Conservation (phyloP, 768 basidiomycete genomes). For the Podaxis sp. region DNA sequence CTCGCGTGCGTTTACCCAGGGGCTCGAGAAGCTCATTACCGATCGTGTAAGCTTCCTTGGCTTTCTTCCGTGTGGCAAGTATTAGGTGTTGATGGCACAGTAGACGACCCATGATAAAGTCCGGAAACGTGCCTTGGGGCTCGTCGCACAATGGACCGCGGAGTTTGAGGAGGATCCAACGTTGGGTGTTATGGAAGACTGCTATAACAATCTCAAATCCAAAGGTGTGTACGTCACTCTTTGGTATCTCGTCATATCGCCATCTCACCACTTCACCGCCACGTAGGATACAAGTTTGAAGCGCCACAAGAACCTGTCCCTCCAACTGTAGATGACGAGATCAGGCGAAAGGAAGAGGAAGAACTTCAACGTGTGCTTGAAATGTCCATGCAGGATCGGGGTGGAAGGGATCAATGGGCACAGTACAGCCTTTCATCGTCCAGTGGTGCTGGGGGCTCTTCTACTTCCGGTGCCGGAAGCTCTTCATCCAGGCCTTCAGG, state of each 20-base stretch:
- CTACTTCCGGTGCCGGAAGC: slow-evolving; percentile 10
- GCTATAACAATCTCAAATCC: slow-evolving; percentile 74
- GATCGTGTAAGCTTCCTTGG: slow-evolving; percentile 65
- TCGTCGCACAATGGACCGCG: slow-evolving; percentile 81
- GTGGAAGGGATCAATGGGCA: slow-evolving; percentile 64
- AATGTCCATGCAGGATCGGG: slow-evolving; percentile 90
- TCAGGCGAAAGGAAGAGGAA: slow-evolving; percentile 85
- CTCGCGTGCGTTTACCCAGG: slow-evolving; percentile 86
- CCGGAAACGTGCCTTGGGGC: slow-evolving; percentile 63
- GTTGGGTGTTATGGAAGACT: slow-evolving; percentile 89
- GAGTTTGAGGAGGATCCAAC: slow-evolving; percentile 80
- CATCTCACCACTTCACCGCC: background rate
- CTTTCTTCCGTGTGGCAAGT: slow-evolving; percentile 1
- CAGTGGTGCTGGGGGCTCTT: slow-evolving; percentile 29
- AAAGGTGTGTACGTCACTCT: slow-evolving; percentile 55
- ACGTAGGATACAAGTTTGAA: slow-evolving; percentile 73
- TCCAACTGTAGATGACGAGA: slow-evolving; percentile 73
- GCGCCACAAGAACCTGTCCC: slow-evolving; percentile 60
- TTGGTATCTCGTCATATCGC: background rate
- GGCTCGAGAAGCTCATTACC: slow-evolving; percentile 79
- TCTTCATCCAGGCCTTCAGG: slow-evolving; percentile 14
- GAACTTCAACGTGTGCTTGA: slow-evolving; percentile 92
- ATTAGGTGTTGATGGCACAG: background rate
- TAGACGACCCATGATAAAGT: slow-evolving; percentile 93
- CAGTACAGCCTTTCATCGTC: slow-evolving; percentile 36